Evolutionary conservation across 768 basidiomycete species (phyloP).

Genomic region (Leccinum obscurum): DNA sequence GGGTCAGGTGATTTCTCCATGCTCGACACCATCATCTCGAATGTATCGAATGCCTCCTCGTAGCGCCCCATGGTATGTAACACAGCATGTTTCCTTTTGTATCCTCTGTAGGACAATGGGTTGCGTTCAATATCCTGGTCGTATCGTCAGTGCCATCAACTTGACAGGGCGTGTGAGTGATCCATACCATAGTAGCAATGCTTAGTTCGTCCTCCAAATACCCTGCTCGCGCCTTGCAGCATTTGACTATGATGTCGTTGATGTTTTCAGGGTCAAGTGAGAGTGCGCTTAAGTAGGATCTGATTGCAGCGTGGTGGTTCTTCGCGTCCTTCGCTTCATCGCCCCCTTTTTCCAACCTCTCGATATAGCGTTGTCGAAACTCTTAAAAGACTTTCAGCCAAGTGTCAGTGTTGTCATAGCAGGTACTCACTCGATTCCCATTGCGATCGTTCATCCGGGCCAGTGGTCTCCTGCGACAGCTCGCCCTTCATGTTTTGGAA

Average conservation of each 20-base stretch:
- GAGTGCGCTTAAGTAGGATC: background rate
- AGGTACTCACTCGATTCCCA: conserved; percentile 1
- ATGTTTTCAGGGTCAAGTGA: background rate
- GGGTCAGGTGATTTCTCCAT: background rate
- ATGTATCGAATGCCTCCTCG: background rate
- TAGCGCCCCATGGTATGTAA: background rate
- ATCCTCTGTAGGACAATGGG: background rate
- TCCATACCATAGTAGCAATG: conserved; percentile 1
- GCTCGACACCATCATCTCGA: background rate
- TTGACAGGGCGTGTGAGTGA: background rate
- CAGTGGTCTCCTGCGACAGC: background rate
- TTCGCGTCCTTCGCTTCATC: background rate
- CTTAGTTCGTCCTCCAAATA: background rate
- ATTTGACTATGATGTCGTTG: background rate
- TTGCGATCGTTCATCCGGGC: background rate
- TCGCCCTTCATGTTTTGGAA: background rate
- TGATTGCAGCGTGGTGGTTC: background rate
- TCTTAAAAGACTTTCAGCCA: background rate
- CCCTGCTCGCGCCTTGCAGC: background rate
- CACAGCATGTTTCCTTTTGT: background rate
- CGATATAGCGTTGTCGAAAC: background rate
- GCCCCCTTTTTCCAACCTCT: background rate
- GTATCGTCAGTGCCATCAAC: background rate
- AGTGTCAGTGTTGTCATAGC: too few relatives aligned
- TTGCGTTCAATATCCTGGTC: background rate